Conservation (phyloP, 164 flowering plant genomes). For the Magnolia officinalis region DNA sequence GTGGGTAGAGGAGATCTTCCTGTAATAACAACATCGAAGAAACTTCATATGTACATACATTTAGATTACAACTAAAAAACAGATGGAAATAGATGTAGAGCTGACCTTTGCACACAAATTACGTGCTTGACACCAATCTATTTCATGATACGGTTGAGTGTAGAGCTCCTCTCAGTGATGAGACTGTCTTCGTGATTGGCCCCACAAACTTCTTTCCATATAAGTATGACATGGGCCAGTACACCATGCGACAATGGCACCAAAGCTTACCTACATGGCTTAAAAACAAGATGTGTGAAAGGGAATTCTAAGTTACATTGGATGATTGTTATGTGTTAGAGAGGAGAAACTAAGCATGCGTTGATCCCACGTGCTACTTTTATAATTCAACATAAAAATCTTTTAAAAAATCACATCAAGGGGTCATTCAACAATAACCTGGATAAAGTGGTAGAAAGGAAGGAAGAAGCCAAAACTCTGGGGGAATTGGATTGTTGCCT, state of each 20-base stretch:
- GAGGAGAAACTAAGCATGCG: neutral
- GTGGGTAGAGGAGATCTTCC: constrained; percentile 42
- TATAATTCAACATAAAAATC: too few species aligned
- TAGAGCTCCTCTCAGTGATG: constrained; percentile 41
- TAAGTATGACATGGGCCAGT: constrained; percentile 34
- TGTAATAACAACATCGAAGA: constrained; percentile 10
- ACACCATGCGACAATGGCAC: constrained; percentile 33
- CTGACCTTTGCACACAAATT: constrained; percentile 49
- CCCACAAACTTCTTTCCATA: constrained; percentile 54
- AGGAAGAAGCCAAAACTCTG: constrained; percentile 61
- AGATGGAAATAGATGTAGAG: neutral
- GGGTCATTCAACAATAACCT: constrained; percentile 23
- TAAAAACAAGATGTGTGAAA: neutral
- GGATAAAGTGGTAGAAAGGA: constrained; percentile 48
- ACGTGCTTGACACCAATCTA: constrained; percentile 47
- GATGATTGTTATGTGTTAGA: too few species aligned
- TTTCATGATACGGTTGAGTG: constrained; percentile 29
- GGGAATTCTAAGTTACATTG: neutral
- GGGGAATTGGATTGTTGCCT: constrained; percentile 68
- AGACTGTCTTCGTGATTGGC: constrained; percentile 30
- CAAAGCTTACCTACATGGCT: constrained; percentile 26
- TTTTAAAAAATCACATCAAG: neutral
- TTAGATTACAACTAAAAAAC: neutral
- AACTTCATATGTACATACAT: neutral
- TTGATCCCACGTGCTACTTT: too few species aligned